These are phyloP conservation scores for Bacterosira constricta DNA, from an alignment of 108 stramenopile genomes.

Conservation along the genomic window DNA sequence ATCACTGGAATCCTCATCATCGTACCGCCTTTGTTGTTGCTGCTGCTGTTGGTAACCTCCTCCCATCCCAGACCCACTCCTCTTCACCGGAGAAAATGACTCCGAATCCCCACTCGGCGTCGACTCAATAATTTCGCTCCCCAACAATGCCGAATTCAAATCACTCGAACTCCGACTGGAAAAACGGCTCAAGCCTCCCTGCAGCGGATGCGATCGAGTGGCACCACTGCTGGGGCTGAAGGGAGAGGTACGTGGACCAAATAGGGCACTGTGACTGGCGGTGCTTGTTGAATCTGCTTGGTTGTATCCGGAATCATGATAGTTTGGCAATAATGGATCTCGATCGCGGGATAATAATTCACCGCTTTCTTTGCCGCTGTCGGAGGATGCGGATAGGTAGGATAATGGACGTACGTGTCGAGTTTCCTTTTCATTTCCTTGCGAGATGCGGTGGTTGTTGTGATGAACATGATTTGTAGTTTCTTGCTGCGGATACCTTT, in stretches of 20 bases:
- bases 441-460: too few species aligned
- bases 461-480: background rate
- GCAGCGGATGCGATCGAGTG: too few species aligned
- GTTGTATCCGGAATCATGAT: too few species aligned
- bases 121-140: background rate
- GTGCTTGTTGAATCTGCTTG: too few species aligned
- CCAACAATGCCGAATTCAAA: background rate
- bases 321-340: too few species aligned
- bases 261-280: too few species aligned
- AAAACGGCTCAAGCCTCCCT: too few species aligned
- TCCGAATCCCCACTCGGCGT: too few species aligned
- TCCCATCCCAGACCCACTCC: background rate
- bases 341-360: too few species aligned
- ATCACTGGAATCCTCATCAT: slow-evolving; percentile 11
- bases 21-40: background rate
- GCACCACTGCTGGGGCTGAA: too few species aligned
- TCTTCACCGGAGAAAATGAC: background rate
- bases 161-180: background rate
- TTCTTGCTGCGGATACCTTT: background rate
- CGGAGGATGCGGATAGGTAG: slow-evolving; percentile 31
- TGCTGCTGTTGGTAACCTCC: background rate
- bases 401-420: slow-evolving; percentile 14
- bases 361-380: slow-evolving; percentile 3
- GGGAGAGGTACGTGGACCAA: too few species aligned
- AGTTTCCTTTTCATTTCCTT: background rate